Evolutionary conservation across 2,329 filamentous ascomycete species (phyloP), one percentile per base, ranked within the genome.

Genomic region (Stachybotrys echinatus): DNA sequence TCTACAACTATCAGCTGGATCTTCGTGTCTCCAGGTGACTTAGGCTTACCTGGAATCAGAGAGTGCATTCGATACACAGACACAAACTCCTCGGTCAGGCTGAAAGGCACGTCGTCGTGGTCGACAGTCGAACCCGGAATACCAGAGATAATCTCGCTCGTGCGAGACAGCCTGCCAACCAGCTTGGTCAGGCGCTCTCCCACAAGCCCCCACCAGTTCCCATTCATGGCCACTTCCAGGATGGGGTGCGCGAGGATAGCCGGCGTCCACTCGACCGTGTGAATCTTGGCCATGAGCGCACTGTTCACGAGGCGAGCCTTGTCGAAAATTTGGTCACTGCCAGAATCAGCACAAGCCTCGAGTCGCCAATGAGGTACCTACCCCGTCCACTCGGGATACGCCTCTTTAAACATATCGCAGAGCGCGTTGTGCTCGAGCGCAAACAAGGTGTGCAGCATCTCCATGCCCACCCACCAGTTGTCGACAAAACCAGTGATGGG

Each of bases 261-360:
- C 2, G 72, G 73, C 4, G 73, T 75, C 73, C 73, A 76, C 57
- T 76, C 72, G 4, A 74, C 65, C 0, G 73, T 75, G 52, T 76
- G 73, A 40, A 76, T 75, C 58, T 76, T 76, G 5, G 73, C 72
- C 72, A 75, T 74, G 8, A 76, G 58, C 1, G 72, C 72, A 45
- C 66, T 73, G 52, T 74, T 75, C 20, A 74, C 63, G 1, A 75
- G 23, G 10, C 44, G 23, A 4, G 63, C 72, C 22, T 66, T 73
- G 55, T 75, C 71, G 48, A 75, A 74, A 23, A 74, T 61, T 50
- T 71, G 61, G 43, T 74, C 71, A 4, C 58, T 58, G 19, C 5
- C n/a, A 58, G 14, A 34, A 2, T 34, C 27, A 34, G 27, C 27
- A 34, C 10, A 34, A 10, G 5, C 14, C 4, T 5, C 31, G 18